A percentile compares a stretch with the other conserved stretches of the same genome.
Evolutionary conservation across 1,284 basidiomycete genomes (phyloP).

Genomic region (Sutorius eximius): DNA sequence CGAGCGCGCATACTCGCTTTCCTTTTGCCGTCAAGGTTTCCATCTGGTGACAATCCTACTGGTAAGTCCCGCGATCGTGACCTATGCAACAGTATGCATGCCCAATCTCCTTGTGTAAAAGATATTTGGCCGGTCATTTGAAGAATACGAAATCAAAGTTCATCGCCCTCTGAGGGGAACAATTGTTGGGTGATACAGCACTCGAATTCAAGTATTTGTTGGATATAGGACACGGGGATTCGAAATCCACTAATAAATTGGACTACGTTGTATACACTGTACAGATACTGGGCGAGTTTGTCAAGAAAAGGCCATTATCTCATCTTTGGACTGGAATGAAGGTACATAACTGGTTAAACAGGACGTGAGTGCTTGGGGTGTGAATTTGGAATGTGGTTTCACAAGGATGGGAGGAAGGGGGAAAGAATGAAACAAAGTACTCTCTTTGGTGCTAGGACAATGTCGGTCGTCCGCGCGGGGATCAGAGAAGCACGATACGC

Average conservation of each 20-base stretch:
- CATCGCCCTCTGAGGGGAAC: slow-evolving; percentile 1
- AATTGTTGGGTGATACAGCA: background rate
- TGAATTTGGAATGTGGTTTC: too few species aligned
- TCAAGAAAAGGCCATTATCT: too few species aligned
- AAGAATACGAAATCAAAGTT: slow-evolving; percentile 7
- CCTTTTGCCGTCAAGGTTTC: background rate
- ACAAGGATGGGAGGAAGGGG: background rate
- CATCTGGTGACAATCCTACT: slow-evolving; percentile 10
- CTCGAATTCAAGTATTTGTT: background rate
- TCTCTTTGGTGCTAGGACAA: background rate
- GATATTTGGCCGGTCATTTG: slow-evolving; percentile 13
- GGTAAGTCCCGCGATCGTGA: background rate
- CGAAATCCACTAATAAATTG: background rate
- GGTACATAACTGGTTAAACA: too few species aligned
- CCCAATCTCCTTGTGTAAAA: background rate
- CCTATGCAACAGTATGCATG: background rate
- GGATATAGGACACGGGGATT: background rate
- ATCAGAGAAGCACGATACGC: background rate
- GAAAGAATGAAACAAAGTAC: background rate
- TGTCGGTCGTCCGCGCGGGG: background rate
- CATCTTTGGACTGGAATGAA: too few species aligned
- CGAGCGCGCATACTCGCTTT: background rate
- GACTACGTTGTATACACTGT: background rate
- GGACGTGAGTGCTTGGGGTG: too few species aligned
- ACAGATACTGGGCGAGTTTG: too few species aligned